Conservation (phyloP, 2,329 filamentous ascomycete species). For the Phaeosphaeria sp. region DNA sequence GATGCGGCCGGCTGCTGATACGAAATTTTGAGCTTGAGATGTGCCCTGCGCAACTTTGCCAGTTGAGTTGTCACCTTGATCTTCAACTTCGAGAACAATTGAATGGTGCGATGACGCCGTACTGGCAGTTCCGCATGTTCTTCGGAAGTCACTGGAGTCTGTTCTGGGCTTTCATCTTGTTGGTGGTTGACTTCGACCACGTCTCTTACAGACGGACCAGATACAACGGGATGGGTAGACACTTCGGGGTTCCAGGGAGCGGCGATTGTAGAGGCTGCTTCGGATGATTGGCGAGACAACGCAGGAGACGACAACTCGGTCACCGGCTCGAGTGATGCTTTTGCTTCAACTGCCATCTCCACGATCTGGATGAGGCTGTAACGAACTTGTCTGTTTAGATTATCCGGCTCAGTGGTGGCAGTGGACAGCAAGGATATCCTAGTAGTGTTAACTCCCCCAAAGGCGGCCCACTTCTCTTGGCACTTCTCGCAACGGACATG, state of each 20-base stretch:
- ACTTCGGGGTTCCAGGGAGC: too few species aligned
- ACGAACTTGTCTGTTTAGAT: constrained; percentile 21
- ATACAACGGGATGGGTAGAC: background rate
- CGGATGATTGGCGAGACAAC: background rate
- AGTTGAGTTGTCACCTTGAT: background rate
- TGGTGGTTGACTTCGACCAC: background rate
- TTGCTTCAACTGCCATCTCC: constrained; percentile 20
- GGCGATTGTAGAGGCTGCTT: background rate
- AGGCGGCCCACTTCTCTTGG: constrained; percentile 29
- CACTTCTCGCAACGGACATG: constrained; percentile 34
- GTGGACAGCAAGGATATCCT: constrained; percentile 33
- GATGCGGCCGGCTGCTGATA: background rate
- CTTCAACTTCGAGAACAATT: background rate
- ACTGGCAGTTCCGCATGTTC: background rate
- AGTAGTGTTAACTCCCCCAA: constrained; percentile 31
- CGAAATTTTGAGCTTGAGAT: background rate
- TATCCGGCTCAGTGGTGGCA: constrained; percentile 23
- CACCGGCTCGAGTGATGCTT: constrained; percentile 15
- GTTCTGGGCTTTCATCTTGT: background rate
- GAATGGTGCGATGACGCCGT: background rate
- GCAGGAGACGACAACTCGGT: background rate
- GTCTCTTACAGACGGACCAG: background rate
- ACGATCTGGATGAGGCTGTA: constrained; percentile 27
- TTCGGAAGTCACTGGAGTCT: background rate
- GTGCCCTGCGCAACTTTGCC: too few species aligned